phyloP scores from a whole-genome alignment of 1,139 yeast genomes.

The Arxiozyma slooffiae region DNA sequence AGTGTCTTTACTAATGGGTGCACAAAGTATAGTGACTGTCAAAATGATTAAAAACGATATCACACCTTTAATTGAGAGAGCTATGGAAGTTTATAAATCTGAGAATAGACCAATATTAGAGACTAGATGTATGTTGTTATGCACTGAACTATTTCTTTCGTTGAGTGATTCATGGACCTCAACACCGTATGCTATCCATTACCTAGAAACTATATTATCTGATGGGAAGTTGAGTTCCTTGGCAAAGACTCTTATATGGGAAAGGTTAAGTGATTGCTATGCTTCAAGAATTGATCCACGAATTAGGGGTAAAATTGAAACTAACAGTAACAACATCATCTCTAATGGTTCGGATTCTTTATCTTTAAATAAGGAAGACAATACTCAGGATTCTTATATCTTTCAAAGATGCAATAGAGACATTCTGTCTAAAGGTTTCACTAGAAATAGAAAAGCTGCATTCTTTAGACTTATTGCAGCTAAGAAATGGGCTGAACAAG shows the following conservation, averaged over 20 bases:
- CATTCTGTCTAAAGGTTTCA: conserved; percentile 41
- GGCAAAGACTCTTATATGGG: conserved; percentile 38
- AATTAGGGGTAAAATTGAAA: conserved; percentile 18
- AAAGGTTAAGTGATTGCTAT: conserved; percentile 40
- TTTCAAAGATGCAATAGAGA: conserved; percentile 30
- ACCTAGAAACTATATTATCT: conserved; percentile 33
- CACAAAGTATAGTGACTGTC: conserved; percentile 52
- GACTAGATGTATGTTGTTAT: conserved; percentile 31
- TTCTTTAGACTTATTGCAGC: conserved; percentile 74
- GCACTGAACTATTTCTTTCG: conserved; percentile 33
- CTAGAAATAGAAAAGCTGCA: conserved; percentile 63
- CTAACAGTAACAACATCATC: not conserved
- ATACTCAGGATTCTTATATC: conserved; percentile 4
- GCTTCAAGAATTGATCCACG: conserved; percentile 26
- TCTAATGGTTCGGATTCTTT: not conserved
- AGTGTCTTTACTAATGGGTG: conserved; percentile 58
- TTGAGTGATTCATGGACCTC: conserved; percentile 35
- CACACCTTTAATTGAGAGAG: conserved; percentile 44
- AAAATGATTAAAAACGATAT: conserved; percentile 53
- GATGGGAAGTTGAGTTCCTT: conserved; percentile 28
- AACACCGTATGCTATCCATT: conserved; percentile 33
- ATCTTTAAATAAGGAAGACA: conserved; percentile 5
- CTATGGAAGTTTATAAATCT: conserved; percentile 31
- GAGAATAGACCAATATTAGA: conserved; percentile 33
- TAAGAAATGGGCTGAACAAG: conserved; percentile 50